Conservation (phyloP, 345 rosid genomes). For the Hirschfeldia incana region DNA sequence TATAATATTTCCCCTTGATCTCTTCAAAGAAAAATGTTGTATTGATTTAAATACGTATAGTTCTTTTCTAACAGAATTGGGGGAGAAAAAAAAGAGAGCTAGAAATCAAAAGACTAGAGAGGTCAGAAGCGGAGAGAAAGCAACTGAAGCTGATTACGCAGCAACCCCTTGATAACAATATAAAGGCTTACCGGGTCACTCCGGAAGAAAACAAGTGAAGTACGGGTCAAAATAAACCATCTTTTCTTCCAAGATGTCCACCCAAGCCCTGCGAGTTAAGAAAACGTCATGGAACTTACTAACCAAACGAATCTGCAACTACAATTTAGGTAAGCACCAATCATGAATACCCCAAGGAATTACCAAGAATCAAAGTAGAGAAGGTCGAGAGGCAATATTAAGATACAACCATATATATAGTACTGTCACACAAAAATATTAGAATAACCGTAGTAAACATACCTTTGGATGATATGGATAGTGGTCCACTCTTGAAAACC, state of each 20-base stretch:
- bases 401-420: too few species aligned
- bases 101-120: background rate
- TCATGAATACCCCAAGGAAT: too few species aligned
- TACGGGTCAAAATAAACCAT: constrained; percentile 76
- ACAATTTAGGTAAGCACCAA: too few species aligned
- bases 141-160: background rate
- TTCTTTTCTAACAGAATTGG: background rate
- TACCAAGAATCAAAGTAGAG: too few species aligned
- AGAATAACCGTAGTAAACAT: constrained; percentile 7
- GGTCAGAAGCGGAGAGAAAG: background rate
- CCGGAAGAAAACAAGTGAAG: constrained; percentile 76
- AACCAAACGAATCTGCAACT: background rate
- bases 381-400: too few species aligned
- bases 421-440: too few species aligned
- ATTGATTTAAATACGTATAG: background rate
- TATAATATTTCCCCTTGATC: background rate
- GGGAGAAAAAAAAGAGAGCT: background rate
- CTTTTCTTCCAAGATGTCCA: constrained; percentile 89
- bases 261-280: constrained; percentile 58
- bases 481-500: constrained; percentile 86
- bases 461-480: constrained; percentile 83
- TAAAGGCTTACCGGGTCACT: constrained; percentile 66
- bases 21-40: background rate
- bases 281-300: background rate
- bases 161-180: background rate